Conservation (phyloP, 805 yeast species). For the Lachancea dasiensis region DNA sequence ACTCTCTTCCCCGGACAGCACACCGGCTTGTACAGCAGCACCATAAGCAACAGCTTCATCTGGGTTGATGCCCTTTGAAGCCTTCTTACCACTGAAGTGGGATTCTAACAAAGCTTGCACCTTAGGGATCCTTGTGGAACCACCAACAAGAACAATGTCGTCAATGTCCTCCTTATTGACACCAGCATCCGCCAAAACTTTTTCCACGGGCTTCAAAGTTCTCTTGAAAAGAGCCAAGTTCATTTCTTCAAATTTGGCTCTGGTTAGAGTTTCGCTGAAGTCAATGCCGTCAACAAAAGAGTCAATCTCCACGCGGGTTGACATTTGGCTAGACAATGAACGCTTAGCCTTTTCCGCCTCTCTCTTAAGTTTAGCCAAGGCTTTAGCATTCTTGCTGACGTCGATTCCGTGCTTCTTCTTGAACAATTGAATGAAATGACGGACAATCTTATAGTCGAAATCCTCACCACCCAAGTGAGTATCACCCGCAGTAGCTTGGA, state of each 20-base stretch:
- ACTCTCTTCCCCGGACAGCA: conserved; percentile 91
- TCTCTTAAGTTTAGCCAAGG: conserved; percentile 89
- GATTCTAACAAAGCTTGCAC: conserved; percentile 89
- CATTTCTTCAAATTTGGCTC: conserved; percentile 97
- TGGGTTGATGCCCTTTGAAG: conserved; percentile 96
- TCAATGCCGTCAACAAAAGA: conserved; percentile 92
- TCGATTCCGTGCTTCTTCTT: conserved; percentile 91
- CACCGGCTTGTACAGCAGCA: conserved; percentile 99
- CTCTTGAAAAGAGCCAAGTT: conserved; percentile 89
- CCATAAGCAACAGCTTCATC: conserved; percentile 99
- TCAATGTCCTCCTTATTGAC: conserved; percentile 80
- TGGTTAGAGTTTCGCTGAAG: conserved; percentile 88
- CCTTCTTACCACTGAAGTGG: conserved; percentile 90
- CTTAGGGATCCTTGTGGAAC: conserved; percentile 98
- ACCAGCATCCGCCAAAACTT: conserved; percentile 90
- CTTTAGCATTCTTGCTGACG: conserved; percentile 72
- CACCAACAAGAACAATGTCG: conserved; percentile 97
- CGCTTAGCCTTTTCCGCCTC: conserved; percentile 99
- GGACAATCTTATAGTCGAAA: conserved; percentile 83
- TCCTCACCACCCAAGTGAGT: conserved; percentile 98
- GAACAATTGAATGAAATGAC: conserved; percentile 79
- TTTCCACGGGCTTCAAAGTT: conserved; percentile 93
- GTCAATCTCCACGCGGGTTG: conserved; percentile 94
- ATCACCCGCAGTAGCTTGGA: conserved; percentile 91
- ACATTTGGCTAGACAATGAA: conserved; percentile 89